phyloP scores from a whole-genome alignment of 805 yeast species.

The Metschnikowia hibisci region DNA sequence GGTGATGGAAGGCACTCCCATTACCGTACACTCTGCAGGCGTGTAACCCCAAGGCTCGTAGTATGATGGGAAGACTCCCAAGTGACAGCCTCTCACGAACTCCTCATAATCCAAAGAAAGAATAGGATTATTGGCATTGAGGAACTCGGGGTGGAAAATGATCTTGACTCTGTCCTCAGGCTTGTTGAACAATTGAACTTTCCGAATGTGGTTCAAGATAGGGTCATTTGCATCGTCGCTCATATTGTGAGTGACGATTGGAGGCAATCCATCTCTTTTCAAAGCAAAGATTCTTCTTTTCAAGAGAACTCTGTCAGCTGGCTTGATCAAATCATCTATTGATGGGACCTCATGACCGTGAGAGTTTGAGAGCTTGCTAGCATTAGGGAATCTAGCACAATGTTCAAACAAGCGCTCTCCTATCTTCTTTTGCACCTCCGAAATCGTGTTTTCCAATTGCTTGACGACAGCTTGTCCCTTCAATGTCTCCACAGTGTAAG shows the following conservation, averaged over 20 bases:
- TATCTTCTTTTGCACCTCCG: conserved; percentile 80
- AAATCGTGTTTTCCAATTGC: conserved; percentile 83
- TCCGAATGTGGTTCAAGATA: conserved; percentile 82
- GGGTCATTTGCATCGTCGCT: conserved; percentile 89
- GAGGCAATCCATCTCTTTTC: conserved; percentile 85
- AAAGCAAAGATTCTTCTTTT: conserved; percentile 92
- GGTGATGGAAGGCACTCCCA: conserved; percentile 98
- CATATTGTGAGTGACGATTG: conserved; percentile 97
- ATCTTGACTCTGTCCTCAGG: conserved; percentile 91
- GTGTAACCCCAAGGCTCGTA: conserved; percentile 99
- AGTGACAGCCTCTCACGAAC: conserved; percentile 95
- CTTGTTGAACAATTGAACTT: conserved; percentile 85
- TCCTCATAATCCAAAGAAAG: conserved; percentile 93
- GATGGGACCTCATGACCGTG: conserved; percentile 67
- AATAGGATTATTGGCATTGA: conserved; percentile 91
- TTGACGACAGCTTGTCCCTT: conserved; percentile 95
- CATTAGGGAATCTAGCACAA: conserved; percentile 63
- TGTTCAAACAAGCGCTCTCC: conserved; percentile 88
- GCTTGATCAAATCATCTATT: conserved; percentile 76
- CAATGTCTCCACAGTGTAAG: conserved; percentile 92
- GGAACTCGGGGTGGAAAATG: conserved; percentile 95
- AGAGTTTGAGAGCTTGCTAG: conserved; percentile 36
- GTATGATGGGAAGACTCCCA: conserved; percentile 97
- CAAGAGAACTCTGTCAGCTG: conserved; percentile 82
- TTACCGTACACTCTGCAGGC: conserved; percentile 98